Conservation (phyloP, 2,329 filamentous ascomycete genomes). For the Parastagonospora avenae region DNA sequence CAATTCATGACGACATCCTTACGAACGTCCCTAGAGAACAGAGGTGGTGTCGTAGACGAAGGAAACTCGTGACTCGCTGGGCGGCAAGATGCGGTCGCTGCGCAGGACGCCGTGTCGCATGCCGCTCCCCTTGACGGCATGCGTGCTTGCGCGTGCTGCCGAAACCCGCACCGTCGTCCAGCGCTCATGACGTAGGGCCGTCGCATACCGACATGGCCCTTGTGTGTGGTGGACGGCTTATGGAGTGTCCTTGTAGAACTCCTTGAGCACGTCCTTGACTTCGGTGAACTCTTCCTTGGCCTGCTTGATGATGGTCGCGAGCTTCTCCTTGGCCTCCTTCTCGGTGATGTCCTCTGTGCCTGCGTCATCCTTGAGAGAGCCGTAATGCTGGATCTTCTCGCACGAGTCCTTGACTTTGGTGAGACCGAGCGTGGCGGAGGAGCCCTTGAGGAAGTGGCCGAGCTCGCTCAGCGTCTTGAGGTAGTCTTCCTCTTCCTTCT, state of each 20-base stretch:
- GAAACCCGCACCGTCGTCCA: background rate
- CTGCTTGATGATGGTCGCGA: conserved; percentile 70
- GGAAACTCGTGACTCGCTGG: background rate
- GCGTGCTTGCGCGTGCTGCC: conserved; percentile 2
- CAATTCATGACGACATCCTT: conserved; percentile 15
- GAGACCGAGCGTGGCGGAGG: conserved; percentile 90
- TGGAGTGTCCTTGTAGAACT: conserved; percentile 66
- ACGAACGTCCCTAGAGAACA: conserved; percentile 1
- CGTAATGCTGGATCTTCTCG: conserved; percentile 95
- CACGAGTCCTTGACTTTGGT: conserved; percentile 90
- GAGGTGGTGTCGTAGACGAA: background rate
- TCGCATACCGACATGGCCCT: background rate
- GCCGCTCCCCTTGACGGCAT: background rate
- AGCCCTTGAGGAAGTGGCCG: conserved; percentile 97
- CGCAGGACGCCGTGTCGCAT: background rate
- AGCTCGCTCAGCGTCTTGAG: conserved; percentile 78
- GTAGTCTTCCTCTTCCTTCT: conserved; percentile 58
- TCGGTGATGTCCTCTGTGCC: conserved; percentile 71
- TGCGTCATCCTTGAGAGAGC: conserved; percentile 78
- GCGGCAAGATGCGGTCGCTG: background rate
- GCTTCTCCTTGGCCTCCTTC: conserved; percentile 68
- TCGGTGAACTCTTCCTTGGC: conserved; percentile 79
- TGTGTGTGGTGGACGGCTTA: background rate
- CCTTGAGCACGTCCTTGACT: conserved; percentile 70
- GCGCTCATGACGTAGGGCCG: background rate